Base-by-base conservation (phyloP, 306 rosid species). In the Acacia crassicarpa region DNA sequence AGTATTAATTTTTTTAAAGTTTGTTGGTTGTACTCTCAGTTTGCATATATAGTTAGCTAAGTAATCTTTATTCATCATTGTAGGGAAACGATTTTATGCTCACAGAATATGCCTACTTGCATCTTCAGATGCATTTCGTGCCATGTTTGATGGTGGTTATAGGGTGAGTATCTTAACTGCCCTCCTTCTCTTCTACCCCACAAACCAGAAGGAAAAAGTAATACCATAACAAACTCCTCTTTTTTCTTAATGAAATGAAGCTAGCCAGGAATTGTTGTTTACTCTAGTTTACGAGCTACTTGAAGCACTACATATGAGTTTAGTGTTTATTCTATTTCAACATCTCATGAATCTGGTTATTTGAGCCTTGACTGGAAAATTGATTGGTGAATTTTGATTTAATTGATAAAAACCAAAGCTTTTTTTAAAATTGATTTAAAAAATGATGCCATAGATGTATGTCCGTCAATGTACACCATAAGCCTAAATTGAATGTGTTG, bases 101-200 rank as follows among this genome's bases (percentile, higher is more conserved):
- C 99, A 95, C 84, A 92, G 98, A 86, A 95, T 95, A 67, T 93
- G 98, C 85, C 87, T 95, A 69, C 98, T 95, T 68, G 99, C 99
- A 61, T 95, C 97, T 59, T 95, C 99, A 17, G 99, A 93, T 89
- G 94, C 97, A 59, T 95, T 95, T 83, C 99, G 97, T 67, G 99
- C 99, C 22, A 95, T 95, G 99, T 95, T 95, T 87, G 99, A 95
- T 79, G 99, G 99, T 80, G 99, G 98, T 82, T 95, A 95, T 80
- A 91, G 98, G 92, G 99, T 95, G 89, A 91, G 97, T 82, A 19
- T 66, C 66, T 15, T 51, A 74, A 71, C 54, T 51, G 41, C 74
- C 74, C 78, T 59, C 49, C 23, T n/a, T 5, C 30, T n/a, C 62
- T 17, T 17, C 20, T 9, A 8, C 61, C 20, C 5, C 5, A 72